Conservation (phyloP, 1,139 yeast genomes). For the Zygosaccharomyces sapae region DNA sequence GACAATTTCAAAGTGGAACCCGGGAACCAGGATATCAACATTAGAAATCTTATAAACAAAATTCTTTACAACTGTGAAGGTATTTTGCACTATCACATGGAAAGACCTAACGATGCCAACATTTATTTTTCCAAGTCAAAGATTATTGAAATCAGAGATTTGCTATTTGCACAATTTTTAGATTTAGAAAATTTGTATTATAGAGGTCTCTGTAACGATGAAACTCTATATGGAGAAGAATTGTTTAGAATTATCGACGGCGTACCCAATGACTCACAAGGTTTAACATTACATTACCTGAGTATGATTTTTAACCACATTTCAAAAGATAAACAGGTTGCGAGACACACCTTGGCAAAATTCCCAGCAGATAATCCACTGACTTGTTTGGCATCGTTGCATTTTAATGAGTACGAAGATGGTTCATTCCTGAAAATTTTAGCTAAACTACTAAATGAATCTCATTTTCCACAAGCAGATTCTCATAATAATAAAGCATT, state of each 20-base stretch:
- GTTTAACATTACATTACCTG: slow-evolving; percentile 18
- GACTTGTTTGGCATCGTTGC: slow-evolving; percentile 14
- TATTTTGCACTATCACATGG: slow-evolving; percentile 19
- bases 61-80: slow-evolving; percentile 25
- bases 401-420: slow-evolving; percentile 16
- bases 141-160: slow-evolving; percentile 8
- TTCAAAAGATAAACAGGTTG: slow-evolving; percentile 1
- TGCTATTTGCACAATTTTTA: slow-evolving; percentile 20
- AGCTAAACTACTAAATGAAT: slow-evolving; percentile 21
- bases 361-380: slow-evolving; percentile 11
- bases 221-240: slow-evolving; percentile 10
- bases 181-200: slow-evolving; percentile 30
- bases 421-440: slow-evolving; percentile 22
- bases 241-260: slow-evolving; percentile 8
- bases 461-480: slow-evolving; percentile 45
- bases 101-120: slow-evolving; percentile 13
- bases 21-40: slow-evolving; percentile 12
- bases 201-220: slow-evolving; percentile 15
- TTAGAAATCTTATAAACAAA: slow-evolving; percentile 16
- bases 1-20: slow-evolving; percentile 6
- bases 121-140: slow-evolving; percentile 12
- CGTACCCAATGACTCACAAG: slow-evolving; percentile 19
- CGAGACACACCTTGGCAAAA: slow-evolving; percentile 3
- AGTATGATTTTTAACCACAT: slow-evolving; percentile 14
- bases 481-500: slow-evolving; percentile 38